Percentiles rank a stretch among this genome's conserved stretches.
phyloP scores from a whole-genome alignment of 257 asterid species.

The Verbascum thapsus region DNA sequence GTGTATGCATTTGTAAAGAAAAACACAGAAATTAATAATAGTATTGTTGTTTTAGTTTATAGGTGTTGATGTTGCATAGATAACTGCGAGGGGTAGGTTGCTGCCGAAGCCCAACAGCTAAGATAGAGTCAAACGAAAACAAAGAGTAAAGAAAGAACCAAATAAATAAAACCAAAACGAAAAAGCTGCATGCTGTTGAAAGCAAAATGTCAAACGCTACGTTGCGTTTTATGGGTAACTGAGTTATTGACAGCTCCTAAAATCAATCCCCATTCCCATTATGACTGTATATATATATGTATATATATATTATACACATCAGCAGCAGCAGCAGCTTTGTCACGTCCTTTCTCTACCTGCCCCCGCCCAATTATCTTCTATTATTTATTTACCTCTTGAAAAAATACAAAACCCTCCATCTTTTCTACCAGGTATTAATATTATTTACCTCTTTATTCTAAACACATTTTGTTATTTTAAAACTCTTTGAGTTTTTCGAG shows the following conservation, averaged over 20 bases:
- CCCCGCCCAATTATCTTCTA: neutral
- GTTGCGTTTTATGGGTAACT: constrained; percentile 54
- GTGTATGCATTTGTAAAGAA: neutral
- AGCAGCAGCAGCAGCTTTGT: constrained; percentile 19
- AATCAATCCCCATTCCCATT: constrained; percentile 19
- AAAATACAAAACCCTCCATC: no score
- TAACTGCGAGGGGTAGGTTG: no score
- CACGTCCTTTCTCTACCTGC: constrained; percentile 51
- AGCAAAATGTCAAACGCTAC: constrained; percentile 94
- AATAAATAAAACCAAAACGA: constrained; percentile 35
- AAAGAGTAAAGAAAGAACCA: constrained; percentile 33
- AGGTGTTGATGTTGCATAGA: no score
- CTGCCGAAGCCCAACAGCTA: no score
- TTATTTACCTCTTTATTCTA: no score
- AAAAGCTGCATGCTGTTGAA: constrained; percentile 65
- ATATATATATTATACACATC: no score
- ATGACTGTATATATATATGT: no score
- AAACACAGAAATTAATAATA: neutral
- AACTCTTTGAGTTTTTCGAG: no score
- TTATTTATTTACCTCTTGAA: no score
- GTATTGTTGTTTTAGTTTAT: no score
- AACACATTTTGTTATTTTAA: no score
- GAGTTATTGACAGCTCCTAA: constrained; percentile 43
- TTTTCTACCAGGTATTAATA: no score
- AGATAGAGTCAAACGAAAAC: constrained; percentile 41